phyloP scores from a whole-genome alignment of 441 rosid species.

The Lepidium campestre region DNA sequence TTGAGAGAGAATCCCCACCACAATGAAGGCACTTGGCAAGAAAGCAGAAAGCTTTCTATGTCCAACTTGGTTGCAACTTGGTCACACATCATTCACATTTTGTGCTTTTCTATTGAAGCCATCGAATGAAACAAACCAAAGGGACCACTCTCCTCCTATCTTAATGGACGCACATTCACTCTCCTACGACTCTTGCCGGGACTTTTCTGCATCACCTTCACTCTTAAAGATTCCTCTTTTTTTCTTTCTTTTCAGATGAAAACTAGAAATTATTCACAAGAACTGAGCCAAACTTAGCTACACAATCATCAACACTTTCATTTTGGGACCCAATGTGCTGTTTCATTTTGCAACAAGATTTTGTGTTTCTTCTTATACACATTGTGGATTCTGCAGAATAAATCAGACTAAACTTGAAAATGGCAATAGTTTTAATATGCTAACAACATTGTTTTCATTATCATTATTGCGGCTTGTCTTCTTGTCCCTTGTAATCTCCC shows the following conservation, averaged over 20 bases:
- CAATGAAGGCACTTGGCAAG: conserved; percentile 17
- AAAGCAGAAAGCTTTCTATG: conserved; percentile 21
- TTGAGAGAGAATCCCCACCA: conserved; percentile 18
- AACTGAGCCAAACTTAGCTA: conserved; percentile 3
- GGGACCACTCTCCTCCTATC: conserved; percentile 25
- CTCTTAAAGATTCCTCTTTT: conserved; percentile 16
- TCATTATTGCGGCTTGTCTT: conserved; percentile 33
- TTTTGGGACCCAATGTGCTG: conserved; percentile 13
- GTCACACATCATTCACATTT: conserved; percentile 30
- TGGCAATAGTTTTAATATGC: conserved; percentile 14
- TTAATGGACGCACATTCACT: conserved; percentile 23
- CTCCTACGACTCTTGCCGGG: conserved; percentile 17
- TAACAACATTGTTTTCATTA: conserved; percentile 24
- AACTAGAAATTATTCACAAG: not conserved
- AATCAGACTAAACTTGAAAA: conserved; percentile 32
- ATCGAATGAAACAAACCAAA: conserved; percentile 25
- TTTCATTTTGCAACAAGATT: conserved; percentile 21
- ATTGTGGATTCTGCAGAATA: conserved; percentile 31
- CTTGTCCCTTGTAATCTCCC: conserved; percentile 44
- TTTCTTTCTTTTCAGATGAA: conserved; percentile 13
- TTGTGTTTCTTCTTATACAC: conserved; percentile 25
- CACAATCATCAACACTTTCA: conserved; percentile 10
- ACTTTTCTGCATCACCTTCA: conserved; percentile 26
- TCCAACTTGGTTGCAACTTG: conserved; percentile 30
- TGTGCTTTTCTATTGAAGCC: conserved; percentile 20